These are phyloP conservation scores for Boletales sp. DNA, from an alignment of 768 basidiomycete species.

Conservation along the genomic window DNA sequence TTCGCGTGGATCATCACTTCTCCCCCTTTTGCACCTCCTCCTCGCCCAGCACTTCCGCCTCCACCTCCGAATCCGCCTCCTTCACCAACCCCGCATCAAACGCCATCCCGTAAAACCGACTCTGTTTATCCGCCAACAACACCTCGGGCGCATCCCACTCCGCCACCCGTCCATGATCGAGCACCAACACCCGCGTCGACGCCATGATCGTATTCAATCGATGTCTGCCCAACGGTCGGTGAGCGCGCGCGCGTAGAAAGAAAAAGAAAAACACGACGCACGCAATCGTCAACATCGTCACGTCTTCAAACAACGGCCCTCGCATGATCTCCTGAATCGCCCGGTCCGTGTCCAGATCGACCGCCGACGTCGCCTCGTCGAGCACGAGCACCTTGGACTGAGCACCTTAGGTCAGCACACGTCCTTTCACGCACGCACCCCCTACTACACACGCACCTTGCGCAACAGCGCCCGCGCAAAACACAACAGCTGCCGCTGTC, in stretches of 20 bases:
- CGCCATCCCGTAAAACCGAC: slow-evolving; percentile 61
- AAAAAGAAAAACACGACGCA: slow-evolving; percentile 34
- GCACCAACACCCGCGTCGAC: slow-evolving; percentile 77
- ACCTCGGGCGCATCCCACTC: slow-evolving; percentile 73
- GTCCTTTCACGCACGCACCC: background rate
- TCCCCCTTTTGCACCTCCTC: background rate
- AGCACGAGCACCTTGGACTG: slow-evolving; percentile 84
- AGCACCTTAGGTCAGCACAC: background rate
- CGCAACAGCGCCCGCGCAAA: slow-evolving; percentile 82
- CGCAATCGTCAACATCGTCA: slow-evolving; percentile 87
- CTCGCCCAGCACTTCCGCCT: background rate
- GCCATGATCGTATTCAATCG: slow-evolving; percentile 82
- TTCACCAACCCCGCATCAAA: slow-evolving; percentile 55
- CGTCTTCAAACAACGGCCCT: slow-evolving; percentile 69
- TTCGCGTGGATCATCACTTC: no score
- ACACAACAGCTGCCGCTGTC: slow-evolving; percentile 85
- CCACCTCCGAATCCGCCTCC: no score
- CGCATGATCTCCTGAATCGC: slow-evolving; percentile 87
- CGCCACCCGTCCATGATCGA: slow-evolving; percentile 77
- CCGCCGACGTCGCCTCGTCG: slow-evolving; percentile 93
- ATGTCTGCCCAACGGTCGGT: slow-evolving; percentile 43
- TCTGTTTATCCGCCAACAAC: slow-evolving; percentile 55
- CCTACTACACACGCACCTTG: slow-evolving; percentile 43
- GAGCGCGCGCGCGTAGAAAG: background rate
- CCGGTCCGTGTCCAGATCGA: slow-evolving; percentile 86